These are phyloP conservation scores for Talaromyces sp. DNA, from an alignment of 2,329 filamentous ascomycete genomes.

Conservation along the genomic window DNA sequence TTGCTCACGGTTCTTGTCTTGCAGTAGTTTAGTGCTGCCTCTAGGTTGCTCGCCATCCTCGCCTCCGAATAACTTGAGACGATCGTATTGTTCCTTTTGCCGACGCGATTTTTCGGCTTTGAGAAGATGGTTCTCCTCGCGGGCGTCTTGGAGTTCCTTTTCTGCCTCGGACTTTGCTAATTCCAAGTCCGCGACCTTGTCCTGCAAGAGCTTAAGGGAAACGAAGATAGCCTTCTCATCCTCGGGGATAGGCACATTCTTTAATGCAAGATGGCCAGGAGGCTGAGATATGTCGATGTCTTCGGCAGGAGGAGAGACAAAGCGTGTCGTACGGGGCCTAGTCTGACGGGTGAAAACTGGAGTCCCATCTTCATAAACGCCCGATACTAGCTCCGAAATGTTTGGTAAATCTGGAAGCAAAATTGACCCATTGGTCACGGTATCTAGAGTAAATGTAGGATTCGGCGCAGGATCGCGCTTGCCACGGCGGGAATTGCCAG, in stretches of 20 bases:
- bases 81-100: conserved; percentile 37
- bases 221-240: conserved; percentile 63
- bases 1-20: conserved; percentile 39
- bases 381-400: conserved; percentile 59
- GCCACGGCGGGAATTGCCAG: conserved; percentile 29
- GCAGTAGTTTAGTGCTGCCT: conserved; percentile 27
- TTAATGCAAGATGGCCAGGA: conserved; percentile 46
- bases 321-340: conserved; percentile 52
- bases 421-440: conserved; percentile 56
- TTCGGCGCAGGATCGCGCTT: conserved; percentile 25
- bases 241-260: conserved; percentile 55
- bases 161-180: conserved; percentile 52
- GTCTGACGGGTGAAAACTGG: conserved; percentile 53
- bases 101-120: conserved; percentile 40
- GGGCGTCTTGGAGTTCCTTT: conserved; percentile 49
- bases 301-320: conserved; percentile 47
- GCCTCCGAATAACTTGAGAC: conserved; percentile 28
- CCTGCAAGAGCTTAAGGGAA: conserved; percentile 57
- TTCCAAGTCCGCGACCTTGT: conserved; percentile 56
- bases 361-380: conserved; percentile 56
- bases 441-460: conserved; percentile 27
- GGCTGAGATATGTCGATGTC: conserved; percentile 30
- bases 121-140: conserved; percentile 51
- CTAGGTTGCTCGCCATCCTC: conserved; percentile 45
- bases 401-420: conserved; percentile 60